A percentile compares a stretch with the other conserved stretches of the same genome.
Conservation (phyloP, 371 early-diverging fungal species). For the Mucor mucedo region DNA sequence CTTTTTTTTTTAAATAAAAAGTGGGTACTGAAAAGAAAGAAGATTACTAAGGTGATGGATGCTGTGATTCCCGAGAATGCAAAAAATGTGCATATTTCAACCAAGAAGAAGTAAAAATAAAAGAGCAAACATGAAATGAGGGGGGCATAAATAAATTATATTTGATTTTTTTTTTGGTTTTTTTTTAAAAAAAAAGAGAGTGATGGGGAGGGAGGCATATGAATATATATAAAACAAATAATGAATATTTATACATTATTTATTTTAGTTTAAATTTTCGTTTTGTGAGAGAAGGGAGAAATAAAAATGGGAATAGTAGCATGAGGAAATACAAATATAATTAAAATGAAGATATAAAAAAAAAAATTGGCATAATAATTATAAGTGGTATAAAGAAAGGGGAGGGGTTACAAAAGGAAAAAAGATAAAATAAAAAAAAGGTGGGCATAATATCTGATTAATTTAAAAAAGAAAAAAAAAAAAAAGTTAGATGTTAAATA, state of each 20-base stretch:
- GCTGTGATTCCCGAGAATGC: neutral
- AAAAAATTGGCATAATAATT: slow-evolving; percentile 4
- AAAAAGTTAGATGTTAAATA: slow-evolving; percentile 6
- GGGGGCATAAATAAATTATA: neutral
- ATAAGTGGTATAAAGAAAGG: neutral
- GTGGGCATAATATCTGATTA: neutral
- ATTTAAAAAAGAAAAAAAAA: neutral
- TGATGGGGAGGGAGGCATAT: neutral
- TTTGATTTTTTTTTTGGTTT: neutral
- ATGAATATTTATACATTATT: slow-evolving; percentile 8
- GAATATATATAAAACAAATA: neutral
- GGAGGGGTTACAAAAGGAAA: neutral
- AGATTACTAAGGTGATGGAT: slow-evolving; percentile 3
- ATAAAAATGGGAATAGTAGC: neutral
- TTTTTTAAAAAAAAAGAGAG: too few species aligned
- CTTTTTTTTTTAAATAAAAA: neutral
- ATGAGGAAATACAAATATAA: slow-evolving; percentile 3
- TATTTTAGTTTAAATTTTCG: neutral
- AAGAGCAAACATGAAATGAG: neutral
- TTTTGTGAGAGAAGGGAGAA: neutral
- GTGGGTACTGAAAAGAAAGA: neutral
- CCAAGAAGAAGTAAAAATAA: neutral
- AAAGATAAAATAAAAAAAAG: slow-evolving; percentile 1
- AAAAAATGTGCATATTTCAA: neutral
- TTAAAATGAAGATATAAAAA: slow-evolving; percentile 3